A percentile compares a stretch with the other conserved stretches of the same genome.
Evolutionary conservation across 257 asterid genomes (phyloP).

Genomic region (Solanum lignicaule): DNA sequence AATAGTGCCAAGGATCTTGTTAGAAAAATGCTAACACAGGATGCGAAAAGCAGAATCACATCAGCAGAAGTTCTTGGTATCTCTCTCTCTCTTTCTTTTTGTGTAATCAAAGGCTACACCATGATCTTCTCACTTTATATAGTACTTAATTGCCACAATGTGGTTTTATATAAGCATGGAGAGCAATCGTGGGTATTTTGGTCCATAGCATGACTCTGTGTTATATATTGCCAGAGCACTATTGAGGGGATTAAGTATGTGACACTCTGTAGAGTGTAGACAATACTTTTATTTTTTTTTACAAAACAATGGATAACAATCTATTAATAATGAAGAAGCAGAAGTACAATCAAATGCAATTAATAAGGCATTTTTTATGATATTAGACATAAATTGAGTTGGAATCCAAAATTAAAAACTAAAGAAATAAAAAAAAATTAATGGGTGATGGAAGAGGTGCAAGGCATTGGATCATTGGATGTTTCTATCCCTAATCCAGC

Average conservation of each 20-base stretch:
- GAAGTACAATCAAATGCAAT: background rate
- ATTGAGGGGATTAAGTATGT: background rate
- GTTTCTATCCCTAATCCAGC: background rate
- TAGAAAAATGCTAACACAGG: slow-evolving; percentile 38
- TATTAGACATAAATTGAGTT: background rate
- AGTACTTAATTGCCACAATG: background rate
- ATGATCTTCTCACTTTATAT: background rate
- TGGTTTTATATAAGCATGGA: background rate
- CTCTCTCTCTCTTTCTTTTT: background rate
- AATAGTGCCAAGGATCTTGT: slow-evolving; percentile 52
- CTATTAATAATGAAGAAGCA: background rate
- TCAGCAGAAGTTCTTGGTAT: slow-evolving; percentile 46
- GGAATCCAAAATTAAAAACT: background rate
- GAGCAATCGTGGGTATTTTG: background rate
- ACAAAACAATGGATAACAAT: background rate
- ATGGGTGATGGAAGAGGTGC: background rate
- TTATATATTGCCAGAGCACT: background rate
- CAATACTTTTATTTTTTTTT: background rate
- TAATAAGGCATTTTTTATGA: background rate
- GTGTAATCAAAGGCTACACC: background rate
- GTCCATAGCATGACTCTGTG: background rate
- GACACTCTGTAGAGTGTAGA: background rate
- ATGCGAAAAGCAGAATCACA: slow-evolving; percentile 42
- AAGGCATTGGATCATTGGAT: background rate
- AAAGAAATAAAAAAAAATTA: background rate